Base-by-base conservation (phyloP, 257 asterid genomes). In the Solanum raphanifolium region DNA sequence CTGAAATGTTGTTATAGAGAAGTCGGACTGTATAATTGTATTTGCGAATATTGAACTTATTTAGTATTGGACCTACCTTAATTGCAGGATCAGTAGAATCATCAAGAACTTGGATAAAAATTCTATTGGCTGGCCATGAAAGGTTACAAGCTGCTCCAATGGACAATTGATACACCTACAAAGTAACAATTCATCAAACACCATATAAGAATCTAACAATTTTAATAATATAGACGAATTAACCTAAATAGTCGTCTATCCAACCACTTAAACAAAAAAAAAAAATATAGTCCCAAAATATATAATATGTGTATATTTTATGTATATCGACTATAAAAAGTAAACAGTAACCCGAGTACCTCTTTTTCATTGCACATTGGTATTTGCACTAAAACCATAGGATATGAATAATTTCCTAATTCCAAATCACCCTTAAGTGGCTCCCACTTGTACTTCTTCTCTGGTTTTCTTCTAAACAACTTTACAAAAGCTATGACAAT, bases 101-200 rank as follows among this genome's bases (percentile, higher is more conserved):
- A 74, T 91, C 93, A 58, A 91, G 93, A 65, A 91, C 90, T 86
- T 91, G 93, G 87, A 91, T 81, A 11, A 91, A 87, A n/a, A 91
- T 78, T 13, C 93, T 90, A 89, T 89, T 88, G 7, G 87, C 41
- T 2, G 93, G 93, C 93, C 93, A 88, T 41, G 90, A 91, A 46
- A 91, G 87, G n/a, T 86, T 88, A 84, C 91, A 89, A 23, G 93
- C 91, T 83, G 93, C 91, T 78, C 86, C 93, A 76, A 89, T 91
- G 1, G 93, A 91, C 60, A 91, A 74, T 65, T 91, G 90, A 86
- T 91, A 91, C 20, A 91, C 93, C 93, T 91, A 46, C 38, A 90
- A 4, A 38, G 6, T 20, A 48, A 72, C 13, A 18, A 20, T 15
- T 58, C 58, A 84, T 4, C 35, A 84, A 84, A 58, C 13, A 83